A percentile compares a stretch with the other conserved stretches of the same genome.
Conservation (phyloP, 2,329 filamentous ascomycete species). For the Fusarium torreyae region DNA sequence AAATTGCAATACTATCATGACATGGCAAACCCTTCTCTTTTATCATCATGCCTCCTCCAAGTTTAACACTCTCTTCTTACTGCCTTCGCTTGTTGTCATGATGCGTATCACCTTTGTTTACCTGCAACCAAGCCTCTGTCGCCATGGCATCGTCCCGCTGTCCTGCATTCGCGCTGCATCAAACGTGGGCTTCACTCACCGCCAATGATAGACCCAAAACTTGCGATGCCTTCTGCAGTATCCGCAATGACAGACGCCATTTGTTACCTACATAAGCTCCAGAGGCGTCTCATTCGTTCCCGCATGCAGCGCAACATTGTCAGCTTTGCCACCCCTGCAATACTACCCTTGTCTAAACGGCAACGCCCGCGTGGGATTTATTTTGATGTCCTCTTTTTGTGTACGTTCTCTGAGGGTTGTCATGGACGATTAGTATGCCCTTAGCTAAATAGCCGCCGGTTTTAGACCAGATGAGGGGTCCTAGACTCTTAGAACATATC, state of each 20-base stretch:
- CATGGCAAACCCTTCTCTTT: slow-evolving; percentile 14
- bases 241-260: slow-evolving; percentile 23
- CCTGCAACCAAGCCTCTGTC: slow-evolving; percentile 47
- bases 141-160: slow-evolving; percentile 47
- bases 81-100: slow-evolving; percentile 40
- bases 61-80: neutral
- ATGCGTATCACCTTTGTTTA: slow-evolving; percentile 48
- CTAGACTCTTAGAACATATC: neutral
- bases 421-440: slow-evolving; percentile 23
- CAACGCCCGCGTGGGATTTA: slow-evolving; percentile 1
- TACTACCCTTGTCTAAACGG: neutral
- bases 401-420: slow-evolving; percentile 2
- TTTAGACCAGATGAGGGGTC: neutral
- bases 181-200: slow-evolving; percentile 34
- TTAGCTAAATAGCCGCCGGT: slow-evolving; percentile 10
- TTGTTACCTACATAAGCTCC: neutral
- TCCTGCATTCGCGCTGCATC: slow-evolving; percentile 40
- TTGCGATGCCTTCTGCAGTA: slow-evolving; percentile 24
- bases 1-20: neutral
- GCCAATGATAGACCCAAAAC: slow-evolving; percentile 42
- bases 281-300: slow-evolving; percentile 26
- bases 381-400: neutral
- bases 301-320: slow-evolving; percentile 15
- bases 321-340: neutral
- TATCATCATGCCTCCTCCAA: neutral